Evolutionary conservation across 2,329 filamentous ascomycete genomes (phyloP), one percentile per base, ranked within the genome.

Genomic region (Colletotrichum zoysiae): DNA sequence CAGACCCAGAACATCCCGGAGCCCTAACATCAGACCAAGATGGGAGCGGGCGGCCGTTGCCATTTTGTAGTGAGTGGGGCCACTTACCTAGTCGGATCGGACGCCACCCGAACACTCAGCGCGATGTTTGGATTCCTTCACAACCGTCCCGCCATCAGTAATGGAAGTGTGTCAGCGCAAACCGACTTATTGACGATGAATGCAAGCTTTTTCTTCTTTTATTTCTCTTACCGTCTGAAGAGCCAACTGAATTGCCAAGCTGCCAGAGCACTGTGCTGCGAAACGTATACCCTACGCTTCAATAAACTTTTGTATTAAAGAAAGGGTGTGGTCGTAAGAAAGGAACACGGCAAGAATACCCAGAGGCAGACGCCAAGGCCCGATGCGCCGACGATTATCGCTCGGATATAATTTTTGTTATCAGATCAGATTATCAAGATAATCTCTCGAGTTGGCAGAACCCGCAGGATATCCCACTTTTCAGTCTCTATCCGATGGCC

Each of bases 381-480:
- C 65, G 65, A 70, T 60, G 46, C 33, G 70, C 69, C 65, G 65
- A 71, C 57, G 44, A 59, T 42, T 56, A 46, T 63, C 18, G 59
- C 60, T 72, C 70, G 65, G 70, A 72, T 60, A n/a, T 65, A 33
- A 55, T 30, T 69, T 70, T 23, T 63, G n/a, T 63, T 63, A 63
- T 63, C 60, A 53, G 60, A 72, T 72, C 70, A 72, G 70, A 71
- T 71, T 69, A 71, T 71, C 67, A 69, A 44, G 67, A 66, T 65
- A 65, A 70, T 70, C 67, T 70, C 33, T 60, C n/a, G 44, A 70
- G 55, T 50, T 46, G 33, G 40, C 55, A 40, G 61, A 65, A 60
- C 58, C 55, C 65, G 59, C 42, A 53, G 26, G 20, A 16, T 18
- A 53, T 48, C 55, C 67, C 67, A 57, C 61, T 57, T 65, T 57